A percentile compares a stretch with the other conserved stretches of the same genome.
phyloP scores from a whole-genome alignment of 2,329 filamentous ascomycete species.

The Colletotrichum tofieldiae region DNA sequence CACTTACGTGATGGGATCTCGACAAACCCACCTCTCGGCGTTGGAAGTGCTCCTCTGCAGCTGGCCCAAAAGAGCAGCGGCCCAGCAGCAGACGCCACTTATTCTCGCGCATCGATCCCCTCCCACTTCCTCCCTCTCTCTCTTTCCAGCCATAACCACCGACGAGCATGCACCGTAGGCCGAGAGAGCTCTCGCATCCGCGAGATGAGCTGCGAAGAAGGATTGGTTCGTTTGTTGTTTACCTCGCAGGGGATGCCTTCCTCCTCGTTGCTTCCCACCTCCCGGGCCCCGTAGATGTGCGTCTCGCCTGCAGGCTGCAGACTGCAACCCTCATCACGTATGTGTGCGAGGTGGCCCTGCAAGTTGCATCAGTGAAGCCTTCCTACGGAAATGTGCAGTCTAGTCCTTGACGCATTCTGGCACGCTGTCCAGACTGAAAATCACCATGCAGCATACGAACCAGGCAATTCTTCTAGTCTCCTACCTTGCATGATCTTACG shows the following conservation, averaged over 20 bases:
- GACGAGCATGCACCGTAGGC: too few relatives aligned
- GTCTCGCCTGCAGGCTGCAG: constrained; percentile 26
- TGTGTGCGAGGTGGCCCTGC: constrained; percentile 12
- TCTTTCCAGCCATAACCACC: background rate
- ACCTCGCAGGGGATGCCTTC: background rate
- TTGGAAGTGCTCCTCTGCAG: too few relatives aligned
- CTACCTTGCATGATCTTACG: background rate
- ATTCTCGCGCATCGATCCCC: too few relatives aligned
- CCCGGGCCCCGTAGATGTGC: constrained; percentile 18
- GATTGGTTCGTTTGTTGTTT: too few relatives aligned
- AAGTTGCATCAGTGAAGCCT: constrained; percentile 1
- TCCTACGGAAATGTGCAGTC: background rate
- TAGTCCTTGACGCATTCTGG: background rate
- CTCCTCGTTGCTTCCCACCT: background rate
- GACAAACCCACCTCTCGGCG: too few relatives aligned
- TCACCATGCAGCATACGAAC: background rate
- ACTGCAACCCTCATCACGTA: constrained; percentile 28
- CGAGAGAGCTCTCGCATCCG: too few relatives aligned
- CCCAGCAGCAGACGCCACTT: too few relatives aligned
- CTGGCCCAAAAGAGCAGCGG: too few relatives aligned
- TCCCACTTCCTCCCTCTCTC: too few relatives aligned
- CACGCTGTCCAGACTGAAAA: background rate
- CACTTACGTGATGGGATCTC: too few relatives aligned
- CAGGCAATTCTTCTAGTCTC: background rate
- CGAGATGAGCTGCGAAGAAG: too few relatives aligned